phyloP scores from a whole-genome alignment of 345 rosid genomes.

The Triadica sebifera region DNA sequence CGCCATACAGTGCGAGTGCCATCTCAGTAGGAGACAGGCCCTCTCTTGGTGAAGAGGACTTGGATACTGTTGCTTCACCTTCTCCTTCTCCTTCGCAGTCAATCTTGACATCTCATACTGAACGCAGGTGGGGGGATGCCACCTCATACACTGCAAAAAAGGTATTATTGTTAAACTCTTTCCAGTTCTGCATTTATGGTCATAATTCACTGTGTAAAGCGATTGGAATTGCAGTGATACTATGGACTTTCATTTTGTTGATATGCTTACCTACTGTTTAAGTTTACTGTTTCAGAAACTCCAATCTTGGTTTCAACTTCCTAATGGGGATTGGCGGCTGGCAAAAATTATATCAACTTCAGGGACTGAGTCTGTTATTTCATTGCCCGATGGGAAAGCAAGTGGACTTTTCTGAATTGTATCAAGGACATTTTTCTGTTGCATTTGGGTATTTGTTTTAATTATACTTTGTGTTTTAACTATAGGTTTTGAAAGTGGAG shows the following conservation, averaged over 20 bases:
- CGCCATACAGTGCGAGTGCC: conserved; percentile 58
- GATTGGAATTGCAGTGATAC: background rate
- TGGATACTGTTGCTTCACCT: conserved; percentile 36
- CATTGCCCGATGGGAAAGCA: conserved; percentile 78
- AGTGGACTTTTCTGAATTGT: conserved; percentile 24
- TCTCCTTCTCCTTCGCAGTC: conserved; percentile 51
- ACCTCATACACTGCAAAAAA: conserved; percentile 66
- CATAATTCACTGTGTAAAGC: background rate
- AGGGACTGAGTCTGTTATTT: conserved; percentile 64
- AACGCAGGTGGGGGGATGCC: conserved; percentile 76
- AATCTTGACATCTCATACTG: conserved; percentile 42
- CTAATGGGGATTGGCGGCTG: conserved; percentile 87
- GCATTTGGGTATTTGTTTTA: conserved; percentile 20
- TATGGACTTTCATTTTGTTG: background rate
- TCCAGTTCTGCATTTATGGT: too few relatives aligned
- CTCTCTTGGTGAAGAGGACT: conserved; percentile 42
- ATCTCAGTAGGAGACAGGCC: conserved; percentile 50
- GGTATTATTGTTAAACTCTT: conserved; percentile 36
- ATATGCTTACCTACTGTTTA: conserved; percentile 16
- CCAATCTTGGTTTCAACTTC: conserved; percentile 85
- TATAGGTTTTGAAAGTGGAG: conserved; percentile 64
- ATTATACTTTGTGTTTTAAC: conserved; percentile 10
- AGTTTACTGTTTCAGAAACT: conserved; percentile 56
- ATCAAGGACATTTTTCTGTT: conserved; percentile 14
- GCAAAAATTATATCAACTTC: conserved; percentile 66